Percentiles rank a stretch among this genome's conserved stretches.
phyloP scores from a whole-genome alignment of 345 rosid genomes.

The Anastatica hierochuntica region DNA sequence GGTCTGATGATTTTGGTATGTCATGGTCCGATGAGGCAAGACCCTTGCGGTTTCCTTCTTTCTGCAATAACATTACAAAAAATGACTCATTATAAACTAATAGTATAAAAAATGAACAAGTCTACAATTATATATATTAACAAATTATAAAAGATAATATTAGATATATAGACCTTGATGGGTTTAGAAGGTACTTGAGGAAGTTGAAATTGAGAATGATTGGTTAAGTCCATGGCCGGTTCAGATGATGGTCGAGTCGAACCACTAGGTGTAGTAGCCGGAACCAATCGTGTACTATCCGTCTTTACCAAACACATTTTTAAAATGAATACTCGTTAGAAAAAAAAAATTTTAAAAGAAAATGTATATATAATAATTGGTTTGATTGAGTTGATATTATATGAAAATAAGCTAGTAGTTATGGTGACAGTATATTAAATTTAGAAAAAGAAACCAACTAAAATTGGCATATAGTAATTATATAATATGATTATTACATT shows the following conservation, averaged over 20 bases:
- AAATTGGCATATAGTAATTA: conserved; percentile 7
- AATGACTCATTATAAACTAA: background rate
- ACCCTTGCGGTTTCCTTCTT: conserved; percentile 44
- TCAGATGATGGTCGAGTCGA: conserved; percentile 37
- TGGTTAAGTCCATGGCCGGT: conserved; percentile 51
- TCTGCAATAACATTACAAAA: conserved; percentile 23
- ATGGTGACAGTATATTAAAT: conserved; percentile 24
- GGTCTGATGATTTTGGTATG: conserved; percentile 51
- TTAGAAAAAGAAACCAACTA: conserved; percentile 18
- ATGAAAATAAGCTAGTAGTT: conserved; percentile 25
- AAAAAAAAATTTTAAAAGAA: conserved; percentile 2
- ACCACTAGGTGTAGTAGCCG: conserved; percentile 36
- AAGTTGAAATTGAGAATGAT: conserved; percentile 30
- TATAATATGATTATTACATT: background rate
- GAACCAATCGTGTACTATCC: conserved; percentile 29
- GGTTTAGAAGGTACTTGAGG: conserved; percentile 31
- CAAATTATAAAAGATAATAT: background rate
- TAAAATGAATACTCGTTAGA: background rate
- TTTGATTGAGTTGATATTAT: conserved; percentile 15
- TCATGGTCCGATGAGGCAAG: conserved; percentile 47
- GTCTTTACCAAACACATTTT: conserved; percentile 26
- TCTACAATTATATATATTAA: background rate
- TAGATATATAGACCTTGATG: conserved; percentile 34
- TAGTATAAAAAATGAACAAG: too few species aligned
- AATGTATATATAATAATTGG: conserved; percentile 17